Conservation (phyloP, 805 yeast genomes). For the Kuraishia capsulata region DNA sequence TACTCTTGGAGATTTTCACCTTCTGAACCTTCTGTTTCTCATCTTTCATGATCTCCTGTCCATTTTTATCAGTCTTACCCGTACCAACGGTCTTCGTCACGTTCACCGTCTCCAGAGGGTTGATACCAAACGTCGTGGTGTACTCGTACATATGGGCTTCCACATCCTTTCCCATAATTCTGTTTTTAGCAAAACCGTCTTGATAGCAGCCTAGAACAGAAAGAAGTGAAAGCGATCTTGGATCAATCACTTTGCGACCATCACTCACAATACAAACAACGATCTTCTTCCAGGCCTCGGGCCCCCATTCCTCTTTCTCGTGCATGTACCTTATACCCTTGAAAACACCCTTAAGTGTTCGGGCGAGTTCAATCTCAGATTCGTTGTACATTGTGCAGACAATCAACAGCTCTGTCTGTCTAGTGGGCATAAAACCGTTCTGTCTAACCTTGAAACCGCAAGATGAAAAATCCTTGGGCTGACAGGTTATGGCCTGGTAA, state of each 20-base stretch:
- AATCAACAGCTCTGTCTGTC: slow-evolving; percentile 78
- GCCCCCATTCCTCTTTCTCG: slow-evolving; percentile 72
- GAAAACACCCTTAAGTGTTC: slow-evolving; percentile 85
- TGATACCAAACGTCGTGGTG: slow-evolving; percentile 84
- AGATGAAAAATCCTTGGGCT: slow-evolving; percentile 59
- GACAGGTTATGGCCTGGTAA: slow-evolving; percentile 91
- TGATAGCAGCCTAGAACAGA: slow-evolving; percentile 91
- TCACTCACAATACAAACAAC: slow-evolving; percentile 87
- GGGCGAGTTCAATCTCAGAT: slow-evolving; percentile 71
- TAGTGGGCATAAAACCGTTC: slow-evolving; percentile 63
- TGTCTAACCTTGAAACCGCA: slow-evolving; percentile 75
- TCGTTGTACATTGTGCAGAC: slow-evolving; percentile 90
- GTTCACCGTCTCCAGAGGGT: slow-evolving; percentile 37
- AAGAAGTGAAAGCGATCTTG: slow-evolving; percentile 67
- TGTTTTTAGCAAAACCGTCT: slow-evolving; percentile 91
- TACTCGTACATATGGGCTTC: slow-evolving; percentile 88
- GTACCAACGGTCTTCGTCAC: neutral
- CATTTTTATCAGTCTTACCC: neutral
- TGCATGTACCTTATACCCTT: slow-evolving; percentile 74
- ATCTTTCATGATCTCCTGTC: neutral
- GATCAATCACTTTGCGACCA: slow-evolving; percentile 79
- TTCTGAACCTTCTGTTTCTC: slow-evolving; percentile 21
- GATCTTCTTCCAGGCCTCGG: slow-evolving; percentile 88
- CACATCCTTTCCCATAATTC: slow-evolving; percentile 74
- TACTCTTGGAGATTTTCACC: slow-evolving; percentile 59